phyloP scores from a whole-genome alignment of 345 rosid species.

The Ailanthus altissimus region DNA sequence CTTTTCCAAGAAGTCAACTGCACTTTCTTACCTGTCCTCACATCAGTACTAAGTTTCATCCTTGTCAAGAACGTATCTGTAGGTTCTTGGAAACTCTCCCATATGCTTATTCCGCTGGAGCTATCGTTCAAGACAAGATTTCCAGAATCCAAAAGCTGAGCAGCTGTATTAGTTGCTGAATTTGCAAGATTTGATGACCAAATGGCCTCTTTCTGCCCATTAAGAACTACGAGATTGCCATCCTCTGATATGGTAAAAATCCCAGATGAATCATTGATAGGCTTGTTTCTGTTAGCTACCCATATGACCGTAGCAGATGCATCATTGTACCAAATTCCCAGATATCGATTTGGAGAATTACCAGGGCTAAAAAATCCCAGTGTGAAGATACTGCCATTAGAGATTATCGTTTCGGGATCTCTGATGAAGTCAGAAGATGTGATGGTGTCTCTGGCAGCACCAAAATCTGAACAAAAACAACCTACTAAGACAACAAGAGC shows the following conservation, averaged over 20 bases:
- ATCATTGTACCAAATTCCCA: conserved; percentile 37
- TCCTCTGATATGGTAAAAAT: conserved; percentile 25
- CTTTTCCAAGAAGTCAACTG: conserved; percentile 50
- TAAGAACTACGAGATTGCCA: conserved; percentile 39
- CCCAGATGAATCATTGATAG: conserved; percentile 38
- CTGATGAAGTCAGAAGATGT: conserved; percentile 5
- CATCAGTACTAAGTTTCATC: conserved; percentile 39
- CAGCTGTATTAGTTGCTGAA: conserved; percentile 22
- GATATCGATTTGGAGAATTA: conserved; percentile 22
- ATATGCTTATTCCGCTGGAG: conserved; percentile 20
- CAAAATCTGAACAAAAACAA: conserved; percentile 10
- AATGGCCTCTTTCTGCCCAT: conserved; percentile 22
- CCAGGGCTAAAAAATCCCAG: conserved; percentile 40
- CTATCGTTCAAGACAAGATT: conserved; percentile 32
- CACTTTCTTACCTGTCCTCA: conserved; percentile 31
- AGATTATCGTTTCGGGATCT: conserved; percentile 21
- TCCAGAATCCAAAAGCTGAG: conserved; percentile 41
- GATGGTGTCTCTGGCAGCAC: conserved; percentile 15
- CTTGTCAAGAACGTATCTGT: conserved; percentile 30
- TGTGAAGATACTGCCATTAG: conserved; percentile 23
- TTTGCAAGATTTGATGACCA: conserved; percentile 45
- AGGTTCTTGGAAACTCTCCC: conserved; percentile 65
- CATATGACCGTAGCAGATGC: conserved; percentile 15
- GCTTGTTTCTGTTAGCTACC: conserved; percentile 40
- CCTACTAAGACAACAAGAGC: not conserved